Evolutionary conservation across 108 stramenopile genomes (phyloP).

Genomic region (Discostella pseudostelligera): DNA sequence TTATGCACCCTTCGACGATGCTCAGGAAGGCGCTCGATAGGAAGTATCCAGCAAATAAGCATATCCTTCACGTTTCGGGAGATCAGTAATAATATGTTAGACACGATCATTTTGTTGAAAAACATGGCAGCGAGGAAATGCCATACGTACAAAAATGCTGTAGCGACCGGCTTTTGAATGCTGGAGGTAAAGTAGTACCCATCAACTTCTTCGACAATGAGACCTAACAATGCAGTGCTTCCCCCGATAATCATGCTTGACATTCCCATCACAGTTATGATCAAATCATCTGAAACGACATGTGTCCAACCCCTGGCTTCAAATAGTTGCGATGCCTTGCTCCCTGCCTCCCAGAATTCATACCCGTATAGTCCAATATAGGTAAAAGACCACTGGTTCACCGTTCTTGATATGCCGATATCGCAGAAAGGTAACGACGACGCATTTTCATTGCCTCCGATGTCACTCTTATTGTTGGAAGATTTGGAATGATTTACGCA

Average conservation of each 20-base stretch:
- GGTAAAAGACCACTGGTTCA: slow-evolving; percentile 78
- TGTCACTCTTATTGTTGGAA: neutral
- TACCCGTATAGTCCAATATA: slow-evolving; percentile 81
- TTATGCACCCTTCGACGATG: slow-evolving; percentile 76
- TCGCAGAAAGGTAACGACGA: slow-evolving; percentile 39
- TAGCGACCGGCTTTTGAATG: slow-evolving; percentile 53
- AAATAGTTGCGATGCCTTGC: slow-evolving; percentile 70
- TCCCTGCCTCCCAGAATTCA: slow-evolving; percentile 67
- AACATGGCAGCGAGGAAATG: neutral
- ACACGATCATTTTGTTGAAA: neutral
- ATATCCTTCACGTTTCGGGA: slow-evolving; percentile 30
- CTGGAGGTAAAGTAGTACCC: slow-evolving; percentile 62
- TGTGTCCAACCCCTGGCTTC: slow-evolving; percentile 69
- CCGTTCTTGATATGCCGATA: slow-evolving; percentile 58
- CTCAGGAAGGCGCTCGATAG: slow-evolving; percentile 59
- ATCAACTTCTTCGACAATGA: slow-evolving; percentile 75
- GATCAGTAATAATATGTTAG: slow-evolving; percentile 16
- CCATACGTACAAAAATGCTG: slow-evolving; percentile 58
- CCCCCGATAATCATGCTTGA: slow-evolving; percentile 49
- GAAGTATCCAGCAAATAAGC: slow-evolving; percentile 60
- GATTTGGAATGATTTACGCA: slow-evolving; percentile 14
- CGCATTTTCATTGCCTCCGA: slow-evolving; percentile 39
- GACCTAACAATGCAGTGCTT: slow-evolving; percentile 50
- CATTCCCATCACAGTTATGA: slow-evolving; percentile 56
- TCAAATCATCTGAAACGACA: slow-evolving; percentile 72